Evolutionary conservation across 2,329 filamentous ascomycete genomes (phyloP), one percentile per base, ranked within the genome.

Genomic region (Sporothrix mexicana): DNA sequence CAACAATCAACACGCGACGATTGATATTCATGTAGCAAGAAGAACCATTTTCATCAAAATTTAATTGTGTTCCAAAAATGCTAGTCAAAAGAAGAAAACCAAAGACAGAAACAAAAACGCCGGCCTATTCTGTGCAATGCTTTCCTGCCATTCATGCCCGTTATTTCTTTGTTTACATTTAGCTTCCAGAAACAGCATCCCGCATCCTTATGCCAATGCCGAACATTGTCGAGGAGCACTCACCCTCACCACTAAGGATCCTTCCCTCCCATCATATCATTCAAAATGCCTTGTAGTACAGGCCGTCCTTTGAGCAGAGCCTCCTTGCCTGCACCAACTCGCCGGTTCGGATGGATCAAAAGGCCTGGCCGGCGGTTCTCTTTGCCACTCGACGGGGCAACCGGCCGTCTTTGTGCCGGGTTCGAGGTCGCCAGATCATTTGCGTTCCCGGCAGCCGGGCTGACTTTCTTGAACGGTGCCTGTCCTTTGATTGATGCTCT

Each of bases 251-350:
- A 23, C 13, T 17, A 8, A 3, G 51, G 15, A 45, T 69, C 70
- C 66, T 36, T 69, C 0, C 70, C 73, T 8, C 78, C 80, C 75
- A 79, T 86, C 82, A 90, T 84, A 76, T 94, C 93, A 81, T 96
- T 93, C 77, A 94, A 84, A 75, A 97, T 90, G 84, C 95, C 92
- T 79, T 88, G 88, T 78, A 95, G 85, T 72, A 97, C 86, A 49
- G 90, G 88, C 77, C 90, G 89, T 49, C 87, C 89, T 73, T 88
- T 90, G 76, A 94, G 80, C 73, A 95, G 82, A 45, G 86, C 85
- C 75, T 86, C 88, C 69, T 87, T 87, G 0, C 90, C 89, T 62
- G 89, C 85, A 77, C 88, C 90, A 8, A 83, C 85, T 77, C 80
- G 86, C 75, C 84, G 88, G 1, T 90, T 89, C 80, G 73, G 75